A percentile compares a stretch with the other conserved stretches of the same genome.
phyloP scores from a whole-genome alignment of 345 rosid species.

The Excoecaria agallocha region DNA sequence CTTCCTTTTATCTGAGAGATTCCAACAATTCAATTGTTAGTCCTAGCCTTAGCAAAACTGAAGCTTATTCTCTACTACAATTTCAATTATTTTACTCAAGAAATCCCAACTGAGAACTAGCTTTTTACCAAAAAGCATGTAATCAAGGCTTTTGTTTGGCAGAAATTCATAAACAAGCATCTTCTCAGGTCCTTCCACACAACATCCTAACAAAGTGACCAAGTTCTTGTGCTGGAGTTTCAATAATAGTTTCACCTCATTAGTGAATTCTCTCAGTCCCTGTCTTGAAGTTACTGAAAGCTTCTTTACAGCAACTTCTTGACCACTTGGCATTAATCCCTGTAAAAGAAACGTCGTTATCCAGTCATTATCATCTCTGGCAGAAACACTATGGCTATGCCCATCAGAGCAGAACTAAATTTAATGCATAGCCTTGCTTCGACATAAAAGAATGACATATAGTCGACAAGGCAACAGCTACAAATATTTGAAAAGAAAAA shows the following conservation, averaged over 20 bases:
- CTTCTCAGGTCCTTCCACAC: slow-evolving; percentile 31
- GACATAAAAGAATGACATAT: not conserved
- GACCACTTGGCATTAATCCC: slow-evolving; percentile 32
- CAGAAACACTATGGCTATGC: not conserved
- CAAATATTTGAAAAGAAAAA: not conserved
- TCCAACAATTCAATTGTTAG: not conserved
- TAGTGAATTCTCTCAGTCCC: slow-evolving; percentile 29
- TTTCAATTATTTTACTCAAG: not conserved
- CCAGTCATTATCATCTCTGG: not conserved
- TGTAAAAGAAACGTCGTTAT: not conserved
- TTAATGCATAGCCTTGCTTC: not conserved
- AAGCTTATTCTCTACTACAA: not conserved
- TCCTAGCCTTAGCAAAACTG: not conserved
- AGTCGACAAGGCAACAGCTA: not conserved
- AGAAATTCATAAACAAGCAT: slow-evolving; percentile 38
- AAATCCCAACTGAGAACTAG: not conserved
- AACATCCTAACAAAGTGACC: slow-evolving; percentile 32
- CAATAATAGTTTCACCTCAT: slow-evolving; percentile 31
- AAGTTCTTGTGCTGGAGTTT: slow-evolving; percentile 31
- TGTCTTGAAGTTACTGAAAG: slow-evolving; percentile 31
- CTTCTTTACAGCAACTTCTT: slow-evolving; percentile 34
- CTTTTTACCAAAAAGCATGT: slow-evolving; percentile 27
- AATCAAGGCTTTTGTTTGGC: slow-evolving; percentile 36
- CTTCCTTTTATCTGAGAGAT: slow-evolving; percentile 21
- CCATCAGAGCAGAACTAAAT: not conserved